Evolutionary conservation across 129 eudicot species (phyloP), one percentile per base, ranked within the genome.

Genomic region (Scalesia atractyloides): DNA sequence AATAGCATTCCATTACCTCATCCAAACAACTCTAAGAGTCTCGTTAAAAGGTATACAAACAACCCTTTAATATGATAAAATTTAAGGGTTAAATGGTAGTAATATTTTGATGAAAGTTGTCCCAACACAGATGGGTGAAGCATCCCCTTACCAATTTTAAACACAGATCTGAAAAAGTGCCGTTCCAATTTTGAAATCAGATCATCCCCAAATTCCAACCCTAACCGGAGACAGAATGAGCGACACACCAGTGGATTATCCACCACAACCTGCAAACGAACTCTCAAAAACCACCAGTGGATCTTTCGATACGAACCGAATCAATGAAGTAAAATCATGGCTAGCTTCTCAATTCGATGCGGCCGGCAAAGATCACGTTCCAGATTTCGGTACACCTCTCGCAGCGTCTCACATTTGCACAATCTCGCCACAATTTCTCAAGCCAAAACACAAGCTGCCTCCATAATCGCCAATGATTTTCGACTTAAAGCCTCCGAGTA

Each of bases 391-490:
- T 92, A 89, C 68, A 92, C 96, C 39, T 86, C 96, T 70, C 80
- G 86, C 3, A 83, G 85, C 80, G 71, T 89, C 62, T 76, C 88
- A 10, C 79, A 92, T 84, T 73, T 92, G 44, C 96, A 89, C 73
- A 86, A 78, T 53, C 68, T 92, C 36, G 95, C 89, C 62, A 85
- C 95, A 9, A 66, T 87, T 46, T 89, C 96, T 15, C 94, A 89
- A 80, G 89, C 96, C 81, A 89, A 85, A 64, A 92, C 96, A 20
- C 91, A 92, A 72, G 96, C 96, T 76, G 89, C 96, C 58, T 66
- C 82, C 22, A 92, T 92, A 53, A 92, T 92, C 1, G 86, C 91
- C 63, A 85, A 80, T 70, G 98, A 92, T 82, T 92, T 89, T 43
- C 96, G 94, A 16, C 91, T 79, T 19, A 92, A 92, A 77, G 91